Conservation (phyloP, 2,329 filamentous ascomycete species). For the Ophiocordyceps unilateralis region DNA sequence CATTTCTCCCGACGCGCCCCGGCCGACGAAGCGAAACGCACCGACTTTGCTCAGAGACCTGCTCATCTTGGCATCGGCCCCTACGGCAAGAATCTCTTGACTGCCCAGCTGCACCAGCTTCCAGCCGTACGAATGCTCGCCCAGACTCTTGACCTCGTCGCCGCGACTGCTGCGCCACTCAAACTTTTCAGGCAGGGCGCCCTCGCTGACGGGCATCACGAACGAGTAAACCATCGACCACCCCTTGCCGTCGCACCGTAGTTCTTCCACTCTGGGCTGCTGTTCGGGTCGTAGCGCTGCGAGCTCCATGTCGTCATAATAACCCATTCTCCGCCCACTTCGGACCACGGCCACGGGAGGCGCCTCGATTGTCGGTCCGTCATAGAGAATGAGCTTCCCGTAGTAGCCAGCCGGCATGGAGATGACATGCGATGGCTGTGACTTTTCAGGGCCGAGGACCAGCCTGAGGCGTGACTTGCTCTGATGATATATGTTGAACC, state of each 20-base stretch:
- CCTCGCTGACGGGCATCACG: slow-evolving; percentile 12
- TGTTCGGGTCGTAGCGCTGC: slow-evolving; percentile 2
- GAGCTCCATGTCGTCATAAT: slow-evolving; percentile 4
- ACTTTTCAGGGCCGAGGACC: slow-evolving; percentile 3
- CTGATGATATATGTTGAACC: slow-evolving; percentile 4
- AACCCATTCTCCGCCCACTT: slow-evolving; percentile 1
- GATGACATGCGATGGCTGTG: slow-evolving; percentile 1
- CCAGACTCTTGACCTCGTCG: slow-evolving; percentile 15
- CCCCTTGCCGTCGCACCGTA: slow-evolving; percentile 2
- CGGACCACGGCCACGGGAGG: slow-evolving; percentile 1
- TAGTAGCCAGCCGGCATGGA: slow-evolving; percentile 3
- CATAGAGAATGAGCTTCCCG: slow-evolving; percentile 5
- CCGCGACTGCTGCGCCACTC: slow-evolving; percentile 24
- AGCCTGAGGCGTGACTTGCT: slow-evolving; percentile 1
- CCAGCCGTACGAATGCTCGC: slow-evolving; percentile 16
- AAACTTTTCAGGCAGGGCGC: slow-evolving; percentile 16
- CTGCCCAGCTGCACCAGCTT: slow-evolving; percentile 16
- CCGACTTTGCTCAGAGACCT: slow-evolving; percentile 11
- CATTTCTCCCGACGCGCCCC: slow-evolving; percentile 18
- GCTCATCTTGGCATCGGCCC: slow-evolving; percentile 5
- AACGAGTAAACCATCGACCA: slow-evolving; percentile 8
- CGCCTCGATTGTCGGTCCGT: slow-evolving; percentile 2
- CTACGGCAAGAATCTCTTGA: slow-evolving; percentile 26
- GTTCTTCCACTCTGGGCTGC: slow-evolving; percentile 2
- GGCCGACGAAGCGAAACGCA: slow-evolving; percentile 22